These are phyloP conservation scores for Spatholobus suberectus DNA, from an alignment of 306 rosid species.

Conservation along the genomic window DNA sequence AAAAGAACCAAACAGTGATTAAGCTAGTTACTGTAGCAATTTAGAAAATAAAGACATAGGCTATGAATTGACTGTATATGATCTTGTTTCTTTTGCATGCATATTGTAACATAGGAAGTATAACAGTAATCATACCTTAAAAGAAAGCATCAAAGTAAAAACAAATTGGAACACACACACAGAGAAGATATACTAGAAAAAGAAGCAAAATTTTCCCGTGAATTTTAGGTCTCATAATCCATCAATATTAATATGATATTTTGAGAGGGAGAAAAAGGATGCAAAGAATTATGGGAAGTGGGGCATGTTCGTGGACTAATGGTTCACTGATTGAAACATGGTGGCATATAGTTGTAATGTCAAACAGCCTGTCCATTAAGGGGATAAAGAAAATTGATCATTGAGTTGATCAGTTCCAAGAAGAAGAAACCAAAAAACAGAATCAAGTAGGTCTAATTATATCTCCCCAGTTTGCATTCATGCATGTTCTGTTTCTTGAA, in stretches of 20 bases:
- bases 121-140: too few relatives aligned
- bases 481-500: slow-evolving; percentile 61
- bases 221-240: too few relatives aligned
- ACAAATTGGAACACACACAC: too few relatives aligned
- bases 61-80: too few relatives aligned
- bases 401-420: slow-evolving; percentile 49
- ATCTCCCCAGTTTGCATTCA: slow-evolving; percentile 43
- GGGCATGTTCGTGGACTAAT: slow-evolving; percentile 29
- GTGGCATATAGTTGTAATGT: slow-evolving; percentile 22
- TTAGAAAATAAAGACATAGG: too few relatives aligned
- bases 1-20: neutral
- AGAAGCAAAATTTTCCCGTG: too few relatives aligned
- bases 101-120: too few relatives aligned
- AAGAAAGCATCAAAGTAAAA: too few relatives aligned
- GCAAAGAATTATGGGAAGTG: slow-evolving; percentile 12
- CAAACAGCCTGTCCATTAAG: slow-evolving; percentile 37
- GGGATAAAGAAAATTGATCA: slow-evolving; percentile 14
- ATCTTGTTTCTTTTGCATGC: too few relatives aligned
- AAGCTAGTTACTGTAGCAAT: neutral
- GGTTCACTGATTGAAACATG: slow-evolving; percentile 13
- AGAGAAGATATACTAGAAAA: too few relatives aligned
- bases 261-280: neutral
- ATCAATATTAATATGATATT: too few relatives aligned
- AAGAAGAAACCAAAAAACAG: slow-evolving; percentile 61
- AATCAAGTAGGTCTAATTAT: slow-evolving; percentile 63